Evolutionary conservation across 352 stramenopile genomes (phyloP), one percentile per base, ranked within the genome.

Genomic region (Elongisporangium prolatum): DNA sequence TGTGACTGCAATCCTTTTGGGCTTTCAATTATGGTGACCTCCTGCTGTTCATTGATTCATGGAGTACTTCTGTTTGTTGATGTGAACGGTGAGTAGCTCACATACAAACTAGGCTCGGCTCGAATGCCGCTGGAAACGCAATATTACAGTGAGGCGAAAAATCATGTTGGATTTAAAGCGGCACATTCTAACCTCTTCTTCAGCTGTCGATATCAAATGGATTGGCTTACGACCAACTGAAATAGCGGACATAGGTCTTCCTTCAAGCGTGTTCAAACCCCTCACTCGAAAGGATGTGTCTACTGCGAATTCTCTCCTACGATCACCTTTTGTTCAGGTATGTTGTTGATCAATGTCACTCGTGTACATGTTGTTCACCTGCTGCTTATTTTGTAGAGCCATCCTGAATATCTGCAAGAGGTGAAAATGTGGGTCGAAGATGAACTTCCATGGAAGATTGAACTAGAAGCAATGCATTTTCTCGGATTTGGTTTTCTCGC

Each of bases 1-100:
- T 95, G 87, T 48, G 95, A 98, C 65, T 98, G 91, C 70, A 98
- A 98, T 75, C 93, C 95, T 0, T 98, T 94, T 64, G 95, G 95
- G 0, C 65, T 98, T 21, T 92, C 86, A 5, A 96, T 98, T 28
- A 90, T 98, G 65, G 85, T 93, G 60, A 59, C 51, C 17, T 21
- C 16, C 10, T 44, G 0, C 17, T 44, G 34, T 17, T 1, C 10
- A 2, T 11, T 44, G 34, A 7, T 44, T 44, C 11, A 17, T 44
- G 11, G 10, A 44, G 34, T 44, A 44, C 11, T 44, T 2, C 10
- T 44, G 11, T 17, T 44, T 3, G 5, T 44, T 44, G 4, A 44
- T 17, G 7, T 44, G 34, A 44, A 17, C 10, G 1, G 2, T 53
- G 37, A 48, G 17, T 50, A 95, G 85, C 70, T 97, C 17, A 94